A percentile compares a stretch with the other conserved stretches of the same genome.
These are phyloP conservation scores for Aurifilum marmelostoma DNA, from an alignment of 2,329 filamentous ascomycete species.

Conservation along the genomic window DNA sequence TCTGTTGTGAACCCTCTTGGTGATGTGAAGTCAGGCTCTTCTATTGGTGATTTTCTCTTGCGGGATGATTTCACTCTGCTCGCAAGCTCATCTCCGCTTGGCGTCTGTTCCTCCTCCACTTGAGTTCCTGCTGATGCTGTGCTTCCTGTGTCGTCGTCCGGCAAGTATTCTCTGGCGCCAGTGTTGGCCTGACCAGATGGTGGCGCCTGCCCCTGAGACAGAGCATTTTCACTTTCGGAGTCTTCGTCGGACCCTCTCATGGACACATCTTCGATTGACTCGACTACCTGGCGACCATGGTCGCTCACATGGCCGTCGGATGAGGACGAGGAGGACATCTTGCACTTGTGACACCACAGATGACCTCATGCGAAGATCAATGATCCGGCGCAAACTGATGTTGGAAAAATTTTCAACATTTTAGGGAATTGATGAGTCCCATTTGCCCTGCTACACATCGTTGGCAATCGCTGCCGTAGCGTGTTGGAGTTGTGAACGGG, in stretches of 20 bases:
- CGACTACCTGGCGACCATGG: slow-evolving; percentile 10
- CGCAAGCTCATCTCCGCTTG: not conserved
- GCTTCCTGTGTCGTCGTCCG: slow-evolving; percentile 5
- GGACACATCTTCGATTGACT: slow-evolving; percentile 4
- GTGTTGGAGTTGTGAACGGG: not conserved
- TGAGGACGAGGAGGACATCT: slow-evolving; percentile 11
- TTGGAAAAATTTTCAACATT: no score
- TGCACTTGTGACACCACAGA: not conserved
- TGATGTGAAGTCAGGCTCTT: not conserved
- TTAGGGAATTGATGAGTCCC: not conserved
- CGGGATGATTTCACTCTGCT: not conserved
- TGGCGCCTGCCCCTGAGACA: slow-evolving; percentile 3
- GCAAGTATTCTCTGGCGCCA: slow-evolving; percentile 3
- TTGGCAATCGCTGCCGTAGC: not conserved
- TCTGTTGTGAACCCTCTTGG: not conserved
- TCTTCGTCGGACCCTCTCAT: not conserved
- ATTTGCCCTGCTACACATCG: not conserved
- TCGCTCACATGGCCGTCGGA: slow-evolving; percentile 19
- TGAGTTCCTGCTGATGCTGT: slow-evolving; percentile 3
- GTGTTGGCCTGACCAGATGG: slow-evolving; percentile 16
- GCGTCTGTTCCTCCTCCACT: not conserved
- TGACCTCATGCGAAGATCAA: not conserved
- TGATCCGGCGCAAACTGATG: not conserved
- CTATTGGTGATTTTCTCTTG: slow-evolving; percentile 20
- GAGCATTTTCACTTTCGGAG: not conserved